Base-by-base conservation (phyloP, 768 basidiomycete genomes). In the Solioccasus polychromus region DNA sequence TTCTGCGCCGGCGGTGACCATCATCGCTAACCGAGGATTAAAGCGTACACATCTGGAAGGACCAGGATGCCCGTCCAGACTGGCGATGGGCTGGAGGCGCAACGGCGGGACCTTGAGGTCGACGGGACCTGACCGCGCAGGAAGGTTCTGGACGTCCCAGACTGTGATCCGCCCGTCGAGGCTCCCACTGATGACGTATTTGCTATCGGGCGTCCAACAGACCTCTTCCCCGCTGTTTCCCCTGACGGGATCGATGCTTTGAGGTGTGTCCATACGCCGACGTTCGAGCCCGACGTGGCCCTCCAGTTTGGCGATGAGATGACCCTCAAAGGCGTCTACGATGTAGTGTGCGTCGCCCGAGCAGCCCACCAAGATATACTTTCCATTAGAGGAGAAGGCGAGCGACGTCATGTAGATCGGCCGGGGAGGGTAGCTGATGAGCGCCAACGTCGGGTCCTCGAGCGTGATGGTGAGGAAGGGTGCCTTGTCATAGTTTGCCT, bases 211-310 rank as follows among this genome's bases (percentile, higher is more conserved):
- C 3, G 90, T 93, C 91, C 92, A 98, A 10, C 79, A 78, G 4
- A 94, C 86, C 69, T 98, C 96, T 62, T 97, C 92, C 11, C 94
- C 91, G 48, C 92, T 94, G 45, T 78, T 81, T 2, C 92, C 93
- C 53, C 85, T 83, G 14, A 73, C 61, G 42, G 90, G 81, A 63
- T 84, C 76, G 55, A 90, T 83, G 43, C 68, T 77, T 15, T 71
- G 75, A 39, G 70, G 82, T 31, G 63, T 64, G 29, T 64, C 71
- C 48, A 68, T 58, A 36, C 66, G 68, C 35, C 85, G 78, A 19
- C 87, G 76, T 66, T 94, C 94, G 25, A 98, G 68, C 3, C 92
- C 94, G 3, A 75, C 67, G 55, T 89, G 87, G 0, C 93, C 94
- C 59, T 85, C 87, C 24, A 99, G 72, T 63, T 94, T 88, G 8